These are phyloP conservation scores for Marchantia polymorpha DNA, from an alignment of 225 moss, liverwort and hornwort species.

Conservation along the genomic window DNA sequence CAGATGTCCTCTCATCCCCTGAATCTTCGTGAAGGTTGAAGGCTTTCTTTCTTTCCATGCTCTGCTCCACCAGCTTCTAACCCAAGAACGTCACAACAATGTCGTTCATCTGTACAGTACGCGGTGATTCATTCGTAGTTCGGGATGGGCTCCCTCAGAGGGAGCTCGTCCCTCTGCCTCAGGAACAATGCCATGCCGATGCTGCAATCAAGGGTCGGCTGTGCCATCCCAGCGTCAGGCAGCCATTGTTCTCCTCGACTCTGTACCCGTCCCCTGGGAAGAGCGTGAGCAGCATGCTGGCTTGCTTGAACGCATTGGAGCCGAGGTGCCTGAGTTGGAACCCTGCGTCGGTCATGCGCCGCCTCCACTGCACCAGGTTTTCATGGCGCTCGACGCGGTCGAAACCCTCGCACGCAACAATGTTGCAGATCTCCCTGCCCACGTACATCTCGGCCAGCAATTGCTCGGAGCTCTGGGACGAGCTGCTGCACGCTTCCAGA, in stretches of 20 bases:
- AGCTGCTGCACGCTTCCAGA: slow-evolving; percentile 57
- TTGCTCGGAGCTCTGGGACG: slow-evolving; percentile 47
- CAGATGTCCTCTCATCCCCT: background rate
- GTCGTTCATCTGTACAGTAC: slow-evolving; percentile 13
- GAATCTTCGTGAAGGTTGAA: background rate
- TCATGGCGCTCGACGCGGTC: slow-evolving; percentile 73
- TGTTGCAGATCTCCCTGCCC: slow-evolving; percentile 69
- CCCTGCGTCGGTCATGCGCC: slow-evolving; percentile 55
- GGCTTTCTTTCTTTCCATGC: background rate
- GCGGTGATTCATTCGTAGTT: background rate
- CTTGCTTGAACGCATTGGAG: slow-evolving; percentile 55
- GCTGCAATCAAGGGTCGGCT: slow-evolving; percentile 60
- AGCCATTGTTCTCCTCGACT: slow-evolving; percentile 56
- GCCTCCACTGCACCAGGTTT: slow-evolving; percentile 55
- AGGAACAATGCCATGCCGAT: slow-evolving; percentile 65
- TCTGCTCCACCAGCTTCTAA: slow-evolving; percentile 11
- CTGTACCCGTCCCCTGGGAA: slow-evolving; percentile 68
- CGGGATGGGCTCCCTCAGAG: background rate
- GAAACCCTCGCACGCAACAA: slow-evolving; percentile 67
- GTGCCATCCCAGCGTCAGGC: slow-evolving; percentile 78
- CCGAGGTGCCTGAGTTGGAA: slow-evolving; percentile 54
- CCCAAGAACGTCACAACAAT: slow-evolving; percentile 20
- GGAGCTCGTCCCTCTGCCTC: slow-evolving; percentile 16
- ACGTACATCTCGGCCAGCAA: slow-evolving; percentile 65
- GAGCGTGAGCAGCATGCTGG: slow-evolving; percentile 57